These are phyloP conservation scores for Apophysomyces variabilis DNA, from an alignment of 371 early-diverging fungal genomes.

Conservation along the genomic window DNA sequence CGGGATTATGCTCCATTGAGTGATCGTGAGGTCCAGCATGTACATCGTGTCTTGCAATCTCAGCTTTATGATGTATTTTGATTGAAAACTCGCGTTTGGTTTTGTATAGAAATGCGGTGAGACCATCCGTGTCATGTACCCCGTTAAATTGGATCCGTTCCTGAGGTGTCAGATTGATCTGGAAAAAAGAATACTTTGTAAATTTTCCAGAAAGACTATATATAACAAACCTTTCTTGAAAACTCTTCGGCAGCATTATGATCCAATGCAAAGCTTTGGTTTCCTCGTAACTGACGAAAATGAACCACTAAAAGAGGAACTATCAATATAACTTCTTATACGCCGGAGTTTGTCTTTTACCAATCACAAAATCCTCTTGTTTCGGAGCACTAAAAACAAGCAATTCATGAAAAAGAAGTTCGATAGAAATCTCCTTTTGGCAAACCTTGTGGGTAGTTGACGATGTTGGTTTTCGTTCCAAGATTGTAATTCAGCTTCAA, in stretches of 20 bases:
- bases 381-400: constrained; percentile 10
- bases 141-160: constrained; percentile 55
- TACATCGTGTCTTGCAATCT: constrained; percentile 25
- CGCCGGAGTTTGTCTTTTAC: neutral
- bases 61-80: constrained; percentile 51
- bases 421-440: constrained; percentile 9
- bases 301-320: constrained; percentile 36
- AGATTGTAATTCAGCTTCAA: constrained; percentile 19
- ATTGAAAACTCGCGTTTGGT: constrained; percentile 60
- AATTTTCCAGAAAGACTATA: neutral
- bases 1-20: constrained; percentile 28
- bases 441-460: neutral
- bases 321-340: neutral
- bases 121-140: constrained; percentile 58
- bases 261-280: constrained; percentile 47
- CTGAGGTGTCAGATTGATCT: constrained; percentile 49
- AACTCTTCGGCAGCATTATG: constrained; percentile 40
- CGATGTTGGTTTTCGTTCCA: constrained; percentile 19
- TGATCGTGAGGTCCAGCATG: constrained; percentile 7
- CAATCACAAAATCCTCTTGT: constrained; percentile 4
- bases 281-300: constrained; percentile 49
- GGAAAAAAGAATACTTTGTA: neutral
- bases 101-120: constrained; percentile 58
- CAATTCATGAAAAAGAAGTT: neutral
- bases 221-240: constrained; percentile 29